These are phyloP conservation scores for Leishmania aethiopica DNA, from an alignment of 208 protist species.

Conservation along the genomic window DNA sequence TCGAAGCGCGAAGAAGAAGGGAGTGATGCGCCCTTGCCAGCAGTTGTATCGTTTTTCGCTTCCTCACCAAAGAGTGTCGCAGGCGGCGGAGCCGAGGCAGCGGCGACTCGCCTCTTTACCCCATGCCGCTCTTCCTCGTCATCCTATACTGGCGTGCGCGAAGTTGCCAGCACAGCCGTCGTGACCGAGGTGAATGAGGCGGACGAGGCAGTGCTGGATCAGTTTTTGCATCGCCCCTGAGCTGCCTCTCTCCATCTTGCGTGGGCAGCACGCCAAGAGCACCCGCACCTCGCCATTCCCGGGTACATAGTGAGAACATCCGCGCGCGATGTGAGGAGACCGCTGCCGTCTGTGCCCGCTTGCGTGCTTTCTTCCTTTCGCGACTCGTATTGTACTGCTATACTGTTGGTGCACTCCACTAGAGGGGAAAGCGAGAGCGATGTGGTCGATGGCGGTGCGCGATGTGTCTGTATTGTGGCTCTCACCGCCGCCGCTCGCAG, in stretches of 20 bases:
- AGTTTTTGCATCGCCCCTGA: not conserved
- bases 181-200: slow-evolving; percentile 21
- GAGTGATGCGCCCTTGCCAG: not conserved
- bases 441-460: not conserved
- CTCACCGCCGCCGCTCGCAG: not conserved
- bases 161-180: slow-evolving; percentile 16
- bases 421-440: not conserved
- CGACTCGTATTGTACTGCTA: too few species aligned
- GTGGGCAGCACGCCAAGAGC: not conserved
- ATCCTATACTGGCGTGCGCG: not conserved
- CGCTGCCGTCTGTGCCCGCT: not conserved
- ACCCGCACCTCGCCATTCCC: not conserved
- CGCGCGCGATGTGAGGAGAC: not conserved
- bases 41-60: not conserved
- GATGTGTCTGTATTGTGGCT: not conserved
- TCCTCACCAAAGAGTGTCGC: not conserved
- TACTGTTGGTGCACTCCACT: not conserved
- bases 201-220: slow-evolving; percentile 4
- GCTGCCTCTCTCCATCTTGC: not conserved
- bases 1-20: slow-evolving; percentile 1
- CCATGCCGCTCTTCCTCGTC: not conserved
- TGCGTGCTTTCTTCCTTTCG: not conserved
- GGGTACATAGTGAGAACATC: not conserved
- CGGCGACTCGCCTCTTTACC: not conserved
- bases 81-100: not conserved